Evolutionary conservation across 148 eudicot species (phyloP).

Genomic region (Rhododendron molle): DNA sequence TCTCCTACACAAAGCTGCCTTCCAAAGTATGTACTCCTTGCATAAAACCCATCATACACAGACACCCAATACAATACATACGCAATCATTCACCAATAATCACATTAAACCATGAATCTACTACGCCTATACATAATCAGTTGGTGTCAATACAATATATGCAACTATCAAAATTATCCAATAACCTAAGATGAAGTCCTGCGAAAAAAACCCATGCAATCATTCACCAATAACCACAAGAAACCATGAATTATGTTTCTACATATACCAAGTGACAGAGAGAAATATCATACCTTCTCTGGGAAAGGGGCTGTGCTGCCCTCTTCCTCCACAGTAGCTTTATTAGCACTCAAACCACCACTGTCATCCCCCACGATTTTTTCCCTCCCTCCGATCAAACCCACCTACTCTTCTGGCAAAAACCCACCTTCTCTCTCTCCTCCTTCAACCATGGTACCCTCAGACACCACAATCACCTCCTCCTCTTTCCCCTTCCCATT

Average conservation of each 20-base stretch:
- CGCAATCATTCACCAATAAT: background rate
- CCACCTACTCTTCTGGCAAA: too few species aligned
- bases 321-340: constrained; percentile 59
- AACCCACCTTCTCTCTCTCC: too few species aligned
- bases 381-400: constrained; percentile 12
- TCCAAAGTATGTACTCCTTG: background rate
- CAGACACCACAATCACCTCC: constrained; percentile 23
- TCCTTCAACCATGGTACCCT: constrained; percentile 14
- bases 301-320: constrained; percentile 58
- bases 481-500: background rate
- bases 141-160: background rate
- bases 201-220: background rate
- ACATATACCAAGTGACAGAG: background rate
- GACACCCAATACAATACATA: background rate
- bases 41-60: background rate
- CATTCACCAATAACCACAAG: background rate
- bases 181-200: background rate
- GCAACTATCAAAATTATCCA: background rate
- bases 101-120: background rate
- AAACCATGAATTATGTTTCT: background rate
- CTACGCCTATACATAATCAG: background rate
- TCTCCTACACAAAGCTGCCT: background rate
- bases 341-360: constrained; percentile 84
- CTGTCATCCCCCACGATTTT: constrained; percentile 52
- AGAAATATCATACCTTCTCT: constrained; percentile 39